Conservation (phyloP, 2,329 filamentous ascomycete species). For the Phyllosticta citriasiana region DNA sequence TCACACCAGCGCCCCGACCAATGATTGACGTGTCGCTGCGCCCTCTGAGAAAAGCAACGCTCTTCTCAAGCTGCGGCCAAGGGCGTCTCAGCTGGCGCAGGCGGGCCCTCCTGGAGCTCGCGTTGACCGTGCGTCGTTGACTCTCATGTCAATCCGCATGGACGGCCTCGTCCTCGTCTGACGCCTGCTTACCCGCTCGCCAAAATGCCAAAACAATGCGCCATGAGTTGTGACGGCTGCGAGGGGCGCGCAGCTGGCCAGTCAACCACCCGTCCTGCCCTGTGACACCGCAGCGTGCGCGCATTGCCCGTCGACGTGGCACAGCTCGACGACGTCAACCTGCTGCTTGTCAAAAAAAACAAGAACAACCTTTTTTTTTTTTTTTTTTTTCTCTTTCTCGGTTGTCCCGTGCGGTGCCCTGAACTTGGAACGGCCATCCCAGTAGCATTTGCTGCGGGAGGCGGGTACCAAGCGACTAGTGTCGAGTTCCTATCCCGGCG, state of each 20-base stretch:
- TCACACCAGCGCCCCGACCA: slow-evolving; percentile 8
- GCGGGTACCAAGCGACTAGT: neutral
- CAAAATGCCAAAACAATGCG: neutral
- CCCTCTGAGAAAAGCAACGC: slow-evolving; percentile 7
- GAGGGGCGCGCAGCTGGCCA: neutral
- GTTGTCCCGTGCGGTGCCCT: neutral
- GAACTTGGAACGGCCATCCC: neutral
- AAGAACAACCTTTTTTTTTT: neutral
- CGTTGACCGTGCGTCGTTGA: neutral
- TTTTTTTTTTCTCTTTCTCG: neutral
- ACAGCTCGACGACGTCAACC: neutral
- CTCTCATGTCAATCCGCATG: neutral
- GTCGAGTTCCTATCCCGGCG: neutral
- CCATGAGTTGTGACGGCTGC: neutral
- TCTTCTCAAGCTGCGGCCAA: slow-evolving; percentile 1
- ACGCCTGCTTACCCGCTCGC: neutral
- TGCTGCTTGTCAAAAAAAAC: neutral
- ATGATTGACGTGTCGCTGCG: slow-evolving; percentile 9
- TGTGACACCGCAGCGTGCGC: neutral
- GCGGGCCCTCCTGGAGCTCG: neutral
- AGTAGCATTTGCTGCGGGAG: neutral
- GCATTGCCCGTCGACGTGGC: neutral
- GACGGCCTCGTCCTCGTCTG: neutral
- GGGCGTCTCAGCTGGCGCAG: slow-evolving; percentile 9
- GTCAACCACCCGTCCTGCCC: neutral